Base-by-base conservation (phyloP, 2,329 filamentous ascomycete species). In the Diaporthe helianthi region DNA sequence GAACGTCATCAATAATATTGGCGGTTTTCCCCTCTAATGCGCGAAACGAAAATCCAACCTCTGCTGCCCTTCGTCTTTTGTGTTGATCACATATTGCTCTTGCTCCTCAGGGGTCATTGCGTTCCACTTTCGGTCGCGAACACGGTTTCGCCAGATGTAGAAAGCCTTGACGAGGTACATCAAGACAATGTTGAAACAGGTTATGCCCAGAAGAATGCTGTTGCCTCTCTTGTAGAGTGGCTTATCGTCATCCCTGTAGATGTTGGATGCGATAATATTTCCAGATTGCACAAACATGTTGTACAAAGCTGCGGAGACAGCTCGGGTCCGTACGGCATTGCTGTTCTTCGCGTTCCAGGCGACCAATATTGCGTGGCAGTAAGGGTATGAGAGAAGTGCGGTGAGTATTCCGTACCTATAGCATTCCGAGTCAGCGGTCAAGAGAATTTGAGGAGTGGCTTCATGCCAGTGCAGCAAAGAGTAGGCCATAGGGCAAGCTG, bases 181-280 rank as follows among this genome's bases (percentile, higher is more conserved):
- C 33, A 84, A 71, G 1, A 81, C 72, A 55, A 87, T 81, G 66
- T 86, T 87, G 71, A 80, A 82, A 19, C 78, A 79, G 6, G 80
- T 79, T 47, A 87, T 82, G 0, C 76, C 84, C 12, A 88, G 76
- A 8, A 88, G 76, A 12, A 84, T 79, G 71, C 79, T 82, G 74
- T 87, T 87, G 0, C 85, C 85, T 0, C 81, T 79, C 6, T 79
- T 78, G 71, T 88, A 88, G 26, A 84, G 76, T 1, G 86, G 86
- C 73, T 82, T 80, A 73, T 89, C 86, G 51, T 86, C 84, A 22
- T 84, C 77, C 29, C 86, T 84, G 73, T 88, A 89, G 69, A 88
- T 85, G 78, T 88, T 81, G 36, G 76, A 75, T 2, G 78, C 77
- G 17, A 83, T 79, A 66, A 85, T 83, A 67, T 80, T 80, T 2